Percentiles rank a stretch among this genome's conserved stretches.
Conservation (phyloP, 805 yeast genomes). For the Komagataella populi region DNA sequence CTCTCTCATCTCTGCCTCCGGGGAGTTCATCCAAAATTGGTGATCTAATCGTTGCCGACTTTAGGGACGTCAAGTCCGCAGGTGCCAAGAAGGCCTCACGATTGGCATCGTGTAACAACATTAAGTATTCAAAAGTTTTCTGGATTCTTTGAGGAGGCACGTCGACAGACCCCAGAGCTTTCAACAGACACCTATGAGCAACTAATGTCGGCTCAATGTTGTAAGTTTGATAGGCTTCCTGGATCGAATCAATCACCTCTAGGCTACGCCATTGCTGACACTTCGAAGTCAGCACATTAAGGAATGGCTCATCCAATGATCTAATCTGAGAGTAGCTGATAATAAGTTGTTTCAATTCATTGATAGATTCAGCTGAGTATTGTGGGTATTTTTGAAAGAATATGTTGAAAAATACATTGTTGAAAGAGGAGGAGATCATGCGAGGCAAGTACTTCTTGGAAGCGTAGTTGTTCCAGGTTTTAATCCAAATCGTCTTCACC, state of each 20-base stretch:
- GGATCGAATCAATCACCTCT: slow-evolving; percentile 48
- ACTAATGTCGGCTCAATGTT: slow-evolving; percentile 51
- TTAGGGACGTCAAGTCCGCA: slow-evolving; percentile 76
- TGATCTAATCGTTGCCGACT: slow-evolving; percentile 58
- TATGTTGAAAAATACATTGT: slow-evolving; percentile 52
- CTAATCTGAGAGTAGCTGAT: slow-evolving; percentile 40
- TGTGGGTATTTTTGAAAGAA: slow-evolving; percentile 49
- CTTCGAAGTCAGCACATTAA: slow-evolving; percentile 62
- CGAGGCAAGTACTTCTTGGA: slow-evolving; percentile 35
- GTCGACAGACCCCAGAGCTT: slow-evolving; percentile 55
- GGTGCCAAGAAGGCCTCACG: slow-evolving; percentile 56
- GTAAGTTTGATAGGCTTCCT: slow-evolving; percentile 44
- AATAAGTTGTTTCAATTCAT: slow-evolving; percentile 42
- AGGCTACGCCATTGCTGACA: slow-evolving; percentile 56
- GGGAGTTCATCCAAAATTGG: slow-evolving; percentile 16
- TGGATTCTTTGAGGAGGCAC: slow-evolving; percentile 41
- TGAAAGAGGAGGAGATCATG: slow-evolving; percentile 60
- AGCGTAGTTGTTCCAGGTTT: slow-evolving; percentile 45
- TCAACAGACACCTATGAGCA: slow-evolving; percentile 57
- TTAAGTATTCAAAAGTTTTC: slow-evolving; percentile 15
- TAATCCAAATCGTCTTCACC: slow-evolving; percentile 49
- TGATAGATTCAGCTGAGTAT: slow-evolving; percentile 39
- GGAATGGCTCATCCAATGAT: slow-evolving; percentile 65
- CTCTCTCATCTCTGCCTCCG: slow-evolving; percentile 23
- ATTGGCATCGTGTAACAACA: slow-evolving; percentile 31